Base-by-base conservation (phyloP, 495 filamentous ascomycete species). In the Hypoxylon perforatum region DNA sequence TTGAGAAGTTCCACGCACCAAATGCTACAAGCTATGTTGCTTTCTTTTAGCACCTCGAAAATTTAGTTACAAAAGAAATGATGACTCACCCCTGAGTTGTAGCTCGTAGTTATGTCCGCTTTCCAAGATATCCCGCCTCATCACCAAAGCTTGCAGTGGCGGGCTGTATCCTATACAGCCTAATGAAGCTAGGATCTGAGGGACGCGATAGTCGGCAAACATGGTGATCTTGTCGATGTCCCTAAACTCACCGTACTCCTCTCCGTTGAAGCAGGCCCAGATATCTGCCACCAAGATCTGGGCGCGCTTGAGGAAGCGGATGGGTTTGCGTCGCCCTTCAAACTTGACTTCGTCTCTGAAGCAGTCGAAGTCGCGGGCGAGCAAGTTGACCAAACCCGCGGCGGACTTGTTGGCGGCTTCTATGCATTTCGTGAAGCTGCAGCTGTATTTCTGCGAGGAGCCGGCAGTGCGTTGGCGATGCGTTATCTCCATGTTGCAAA, bases 171-270 rank as follows among this genome's bases (percentile, higher is more conserved):
- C 83, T 15, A 99, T 81, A 61, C 92, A 95, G 35, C 92, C 91
- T 22, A 99, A 82, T 21, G 86, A 84, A 68, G 96, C 84, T 4
- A 99, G 85, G 67, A 97, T 97, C 80, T 98, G 95, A 4, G 95
- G 95, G 33, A 99, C 88, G 22, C 95, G 88, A 73, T 99, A 98
- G 80, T 99, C 95, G 82, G 95, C 93, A 78, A 98, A 99, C 91
- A 97, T 97, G 61, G 96, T 99, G 72, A 99, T 90, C 67, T 91
- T 91, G 72, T 93, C 87, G 52, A 99, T 96, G 69, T 99, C 96
- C 23, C 88, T 70, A 71, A 99, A 99, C n/a, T 83, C 77, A 12
- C 95, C 95, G 63, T 88, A 93, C 19, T 84, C 78, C 62, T 90
- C 81, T 30, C 92, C 92, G 47, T 95, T 86, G 70, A 97, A 97